These are phyloP conservation scores for Aspergillus nidulans DNA, from an alignment of 495 filamentous ascomycete species.

Conservation along the genomic window DNA sequence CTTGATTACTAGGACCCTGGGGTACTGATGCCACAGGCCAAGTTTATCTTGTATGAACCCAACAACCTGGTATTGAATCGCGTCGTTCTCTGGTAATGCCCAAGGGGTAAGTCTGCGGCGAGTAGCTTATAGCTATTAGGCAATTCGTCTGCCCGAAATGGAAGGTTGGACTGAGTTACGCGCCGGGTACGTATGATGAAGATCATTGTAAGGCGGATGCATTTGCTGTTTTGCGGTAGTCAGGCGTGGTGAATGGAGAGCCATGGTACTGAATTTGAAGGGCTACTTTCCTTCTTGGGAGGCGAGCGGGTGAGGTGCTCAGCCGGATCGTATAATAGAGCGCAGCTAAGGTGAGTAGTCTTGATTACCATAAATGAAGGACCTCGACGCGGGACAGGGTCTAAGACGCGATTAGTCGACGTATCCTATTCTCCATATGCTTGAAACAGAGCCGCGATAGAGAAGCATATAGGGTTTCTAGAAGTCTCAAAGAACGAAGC, in stretches of 20 bases:
- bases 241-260: constrained; percentile 11
- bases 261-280: constrained; percentile 8
- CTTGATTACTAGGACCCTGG: constrained; percentile 32
- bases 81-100: constrained; percentile 48
- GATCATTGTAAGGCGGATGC: constrained; percentile 49
- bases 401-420: not conserved
- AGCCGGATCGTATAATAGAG: not conserved
- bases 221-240: constrained; percentile 22
- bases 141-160: constrained; percentile 62
- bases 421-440: not conserved
- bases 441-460: not conserved
- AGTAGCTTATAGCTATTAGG: constrained; percentile 65
- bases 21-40: constrained; percentile 61
- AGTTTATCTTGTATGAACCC: constrained; percentile 49
- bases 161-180: constrained; percentile 64
- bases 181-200: constrained; percentile 68
- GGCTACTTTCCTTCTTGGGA: no score
- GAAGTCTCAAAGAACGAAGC: not conserved
- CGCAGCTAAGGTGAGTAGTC: not conserved
- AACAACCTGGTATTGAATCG: constrained; percentile 58
- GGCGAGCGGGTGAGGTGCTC: no score
- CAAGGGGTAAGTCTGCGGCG: constrained; percentile 18
- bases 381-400: not conserved
- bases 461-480: not conserved
- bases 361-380: not conserved